These are phyloP conservation scores for Penicillium arizonense DNA, from an alignment of 495 filamentous ascomycete genomes.

Conservation along the genomic window DNA sequence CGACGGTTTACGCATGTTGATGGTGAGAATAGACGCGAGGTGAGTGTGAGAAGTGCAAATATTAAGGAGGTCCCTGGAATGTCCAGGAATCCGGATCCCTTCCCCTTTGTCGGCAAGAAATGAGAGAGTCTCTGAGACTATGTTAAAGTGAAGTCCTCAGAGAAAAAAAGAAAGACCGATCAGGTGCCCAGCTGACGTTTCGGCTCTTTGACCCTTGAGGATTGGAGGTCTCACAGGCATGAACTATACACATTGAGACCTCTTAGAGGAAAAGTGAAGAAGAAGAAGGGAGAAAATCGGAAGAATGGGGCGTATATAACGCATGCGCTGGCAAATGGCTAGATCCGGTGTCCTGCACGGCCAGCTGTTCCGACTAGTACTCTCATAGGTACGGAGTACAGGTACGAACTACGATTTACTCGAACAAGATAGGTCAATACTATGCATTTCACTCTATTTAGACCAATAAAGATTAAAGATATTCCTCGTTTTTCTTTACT, in stretches of 20 bases:
- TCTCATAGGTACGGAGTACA: neutral
- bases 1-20: constrained; percentile 59
- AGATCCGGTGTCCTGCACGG: constrained; percentile 7
- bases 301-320: constrained; percentile 7
- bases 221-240: constrained; percentile 12
- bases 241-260: too few species aligned
- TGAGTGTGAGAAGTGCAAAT: neutral
- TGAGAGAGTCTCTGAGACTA: neutral
- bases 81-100: neutral
- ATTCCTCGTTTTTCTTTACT: neutral
- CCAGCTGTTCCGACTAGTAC: constrained; percentile 10
- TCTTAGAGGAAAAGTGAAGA: neutral
- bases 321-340: constrained; percentile 17
- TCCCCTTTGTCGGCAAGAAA: neutral
- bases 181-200: constrained; percentile 9
- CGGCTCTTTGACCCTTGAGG: constrained; percentile 10
- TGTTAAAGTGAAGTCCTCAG: neutral
- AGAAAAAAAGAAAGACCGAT: neutral
- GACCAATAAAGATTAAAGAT: too few species aligned
- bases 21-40: neutral
- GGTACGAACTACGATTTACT: neutral
- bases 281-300: constrained; percentile 3
- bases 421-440: neutral
- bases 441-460: too few species aligned
- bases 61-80: constrained; percentile 5